These are phyloP conservation scores for Leccinum subrobustum DNA, from an alignment of 1,284 basidiomycete genomes.

Conservation along the genomic window DNA sequence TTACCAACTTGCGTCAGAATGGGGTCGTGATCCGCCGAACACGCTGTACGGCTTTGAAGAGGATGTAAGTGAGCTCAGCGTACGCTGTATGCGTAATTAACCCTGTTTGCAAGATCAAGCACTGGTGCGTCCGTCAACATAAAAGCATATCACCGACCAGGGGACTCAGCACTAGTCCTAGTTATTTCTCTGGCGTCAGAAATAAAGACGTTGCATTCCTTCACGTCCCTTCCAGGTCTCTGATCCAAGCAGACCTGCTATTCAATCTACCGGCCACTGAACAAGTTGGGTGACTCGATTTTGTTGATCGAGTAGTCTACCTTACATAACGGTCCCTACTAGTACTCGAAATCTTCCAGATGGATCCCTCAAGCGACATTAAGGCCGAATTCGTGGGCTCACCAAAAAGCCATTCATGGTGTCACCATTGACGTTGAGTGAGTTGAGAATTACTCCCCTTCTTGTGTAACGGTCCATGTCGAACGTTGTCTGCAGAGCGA, in stretches of 20 bases:
- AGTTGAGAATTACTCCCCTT: too few species aligned
- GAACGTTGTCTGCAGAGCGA: conserved; percentile 48
- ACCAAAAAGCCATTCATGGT: too few species aligned
- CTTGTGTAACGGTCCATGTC: background rate
- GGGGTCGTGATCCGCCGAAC: conserved; percentile 59
- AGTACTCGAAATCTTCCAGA: too few species aligned
- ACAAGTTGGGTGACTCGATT: conserved; percentile 54
- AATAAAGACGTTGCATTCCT: conserved; percentile 92
- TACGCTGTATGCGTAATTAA: background rate
- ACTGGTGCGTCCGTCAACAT: too few species aligned
- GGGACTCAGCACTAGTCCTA: conserved; percentile 28
- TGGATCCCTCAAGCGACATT: too few species aligned
- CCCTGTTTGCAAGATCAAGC: too few species aligned
- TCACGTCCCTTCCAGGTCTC: conserved; percentile 73
- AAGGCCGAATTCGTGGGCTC: too few species aligned
- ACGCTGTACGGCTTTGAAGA: conserved; percentile 82
- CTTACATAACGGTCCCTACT: conserved; percentile 7
- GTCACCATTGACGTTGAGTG: too few species aligned
- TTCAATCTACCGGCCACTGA: conserved; percentile 89
- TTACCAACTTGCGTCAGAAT: conserved; percentile 41
- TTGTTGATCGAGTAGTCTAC: background rate
- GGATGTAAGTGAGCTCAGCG: conserved; percentile 51
- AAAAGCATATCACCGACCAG: background rate
- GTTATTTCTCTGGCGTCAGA: conserved; percentile 78
- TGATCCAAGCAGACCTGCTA: conserved; percentile 87